Conservation (phyloP, 2,329 filamentous ascomycete genomes). For the Aspergillus costaricaensis region DNA sequence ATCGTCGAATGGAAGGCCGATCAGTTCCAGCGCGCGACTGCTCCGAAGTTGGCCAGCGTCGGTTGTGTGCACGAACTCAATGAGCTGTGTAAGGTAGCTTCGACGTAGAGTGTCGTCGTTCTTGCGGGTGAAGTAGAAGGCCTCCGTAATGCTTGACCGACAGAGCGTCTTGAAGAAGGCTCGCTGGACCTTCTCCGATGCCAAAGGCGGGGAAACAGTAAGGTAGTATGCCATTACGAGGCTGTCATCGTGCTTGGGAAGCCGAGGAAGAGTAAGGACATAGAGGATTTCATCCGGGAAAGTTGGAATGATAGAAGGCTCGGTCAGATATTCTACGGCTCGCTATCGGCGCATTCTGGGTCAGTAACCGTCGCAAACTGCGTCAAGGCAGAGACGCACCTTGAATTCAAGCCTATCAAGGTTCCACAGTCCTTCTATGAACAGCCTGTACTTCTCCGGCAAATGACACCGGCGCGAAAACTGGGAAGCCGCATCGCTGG, state of each 20-base stretch:
- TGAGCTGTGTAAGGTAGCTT: slow-evolving; percentile 66
- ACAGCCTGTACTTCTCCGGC: slow-evolving; percentile 74
- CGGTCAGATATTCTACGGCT: slow-evolving; percentile 74
- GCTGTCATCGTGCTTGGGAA: slow-evolving; percentile 60
- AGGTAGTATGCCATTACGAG: slow-evolving; percentile 78
- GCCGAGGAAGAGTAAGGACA: slow-evolving; percentile 62
- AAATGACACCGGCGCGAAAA: slow-evolving; percentile 68
- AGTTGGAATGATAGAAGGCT: slow-evolving; percentile 76
- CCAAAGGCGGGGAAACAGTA: slow-evolving; percentile 71
- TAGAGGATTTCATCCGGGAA: slow-evolving; percentile 81
- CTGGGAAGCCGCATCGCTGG: slow-evolving; percentile 53
- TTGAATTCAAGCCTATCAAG: slow-evolving; percentile 72
- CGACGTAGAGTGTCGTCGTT: slow-evolving; percentile 64
- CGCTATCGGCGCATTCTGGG: slow-evolving; percentile 42
- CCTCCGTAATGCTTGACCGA: slow-evolving; percentile 67
- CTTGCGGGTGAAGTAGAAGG: slow-evolving; percentile 70
- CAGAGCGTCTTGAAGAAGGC: slow-evolving; percentile 71
- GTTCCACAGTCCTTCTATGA: slow-evolving; percentile 80
- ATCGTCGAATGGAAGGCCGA: slow-evolving; percentile 69
- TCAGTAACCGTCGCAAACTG: slow-evolving; percentile 13
- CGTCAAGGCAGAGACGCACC: slow-evolving; percentile 41
- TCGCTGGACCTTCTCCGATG: slow-evolving; percentile 61
- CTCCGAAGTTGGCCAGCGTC: slow-evolving; percentile 46
- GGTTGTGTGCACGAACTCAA: slow-evolving; percentile 58
- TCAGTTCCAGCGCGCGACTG: slow-evolving; percentile 66